Percentiles rank a stretch among this genome's conserved stretches.
phyloP scores from a whole-genome alignment of 2,329 filamentous ascomycete species.

The Trichoderma simmonsii region DNA sequence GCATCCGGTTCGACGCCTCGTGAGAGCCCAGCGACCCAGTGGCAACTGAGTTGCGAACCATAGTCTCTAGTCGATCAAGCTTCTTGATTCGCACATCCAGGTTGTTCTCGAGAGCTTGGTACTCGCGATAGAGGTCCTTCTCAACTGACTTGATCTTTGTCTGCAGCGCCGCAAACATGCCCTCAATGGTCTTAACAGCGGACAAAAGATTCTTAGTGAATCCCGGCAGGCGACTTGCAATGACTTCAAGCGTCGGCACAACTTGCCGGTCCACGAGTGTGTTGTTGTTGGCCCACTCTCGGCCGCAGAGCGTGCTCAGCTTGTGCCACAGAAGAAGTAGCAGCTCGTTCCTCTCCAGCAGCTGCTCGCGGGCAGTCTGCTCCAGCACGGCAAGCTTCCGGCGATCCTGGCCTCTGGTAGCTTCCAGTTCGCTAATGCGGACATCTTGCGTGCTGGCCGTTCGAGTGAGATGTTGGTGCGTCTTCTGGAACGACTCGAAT shows the following conservation, averaged over 20 bases:
- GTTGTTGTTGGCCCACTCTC: conserved; percentile 89
- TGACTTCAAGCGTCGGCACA: conserved; percentile 78
- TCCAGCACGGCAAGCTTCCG: conserved; percentile 74
- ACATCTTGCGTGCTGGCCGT: conserved; percentile 82
- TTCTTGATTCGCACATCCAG: conserved; percentile 79
- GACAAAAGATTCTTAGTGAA: conserved; percentile 88
- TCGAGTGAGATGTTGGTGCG: conserved; percentile 80
- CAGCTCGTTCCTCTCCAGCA: conserved; percentile 84
- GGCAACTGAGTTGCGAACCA: conserved; percentile 65
- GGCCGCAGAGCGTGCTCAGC: conserved; percentile 79
- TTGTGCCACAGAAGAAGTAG: conserved; percentile 88
- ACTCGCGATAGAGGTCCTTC: conserved; percentile 85
- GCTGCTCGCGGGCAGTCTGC: conserved; percentile 77
- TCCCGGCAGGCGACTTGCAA: conserved; percentile 78
- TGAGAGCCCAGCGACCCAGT: conserved; percentile 44
- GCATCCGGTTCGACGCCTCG: conserved; percentile 46
- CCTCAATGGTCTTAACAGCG: conserved; percentile 84
- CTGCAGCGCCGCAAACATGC: conserved; percentile 73
- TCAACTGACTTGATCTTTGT: conserved; percentile 80
- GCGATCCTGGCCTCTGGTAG: conserved; percentile 71
- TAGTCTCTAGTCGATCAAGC: conserved; percentile 79
- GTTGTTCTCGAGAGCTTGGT: conserved; percentile 77
- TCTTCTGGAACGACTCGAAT: conserved; percentile 84
- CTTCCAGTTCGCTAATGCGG: conserved; percentile 82
- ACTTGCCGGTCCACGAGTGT: conserved; percentile 82